Evolutionary conservation across 225 moss, liverwort and hornwort genomes (phyloP).

Genomic region (Thuidium tamariscinum): DNA sequence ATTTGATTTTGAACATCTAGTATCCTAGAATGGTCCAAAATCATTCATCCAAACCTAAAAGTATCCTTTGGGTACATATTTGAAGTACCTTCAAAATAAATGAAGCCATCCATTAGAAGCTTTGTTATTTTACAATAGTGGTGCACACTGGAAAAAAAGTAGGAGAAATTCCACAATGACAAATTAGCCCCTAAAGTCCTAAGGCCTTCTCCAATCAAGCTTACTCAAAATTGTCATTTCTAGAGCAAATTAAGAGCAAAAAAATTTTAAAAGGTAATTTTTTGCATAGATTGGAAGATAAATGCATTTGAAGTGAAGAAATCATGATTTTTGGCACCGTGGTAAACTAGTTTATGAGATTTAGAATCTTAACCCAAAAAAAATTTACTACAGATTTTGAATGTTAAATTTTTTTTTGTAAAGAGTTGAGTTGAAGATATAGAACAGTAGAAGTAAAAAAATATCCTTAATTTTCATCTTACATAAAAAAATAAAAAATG

Average conservation of each 20-base stretch:
- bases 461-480: neutral
- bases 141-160: no score
- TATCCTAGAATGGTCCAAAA: neutral
- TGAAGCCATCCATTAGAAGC: neutral
- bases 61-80: neutral
- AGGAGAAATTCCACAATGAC: no score
- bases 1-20: neutral
- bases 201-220: fast-evolving
- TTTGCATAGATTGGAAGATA: neutral
- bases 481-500: fast-evolving
- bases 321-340: neutral
- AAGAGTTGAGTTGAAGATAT: neutral
- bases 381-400: no score
- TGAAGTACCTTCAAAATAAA: neutral
- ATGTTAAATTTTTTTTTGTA: neutral
- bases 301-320: neutral
- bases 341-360: neutral
- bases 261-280: neutral
- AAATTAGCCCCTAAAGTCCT: fast-evolving
- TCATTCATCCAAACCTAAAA: neutral
- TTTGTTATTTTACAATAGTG: neutral
- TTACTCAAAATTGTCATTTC: neutral
- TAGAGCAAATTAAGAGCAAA: neutral
- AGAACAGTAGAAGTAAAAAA: neutral
- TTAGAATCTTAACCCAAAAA: neutral